Evolutionary conservation across 108 stramenopile genomes (phyloP).

Genomic region (Cyclotella choctawhatcheeana): DNA sequence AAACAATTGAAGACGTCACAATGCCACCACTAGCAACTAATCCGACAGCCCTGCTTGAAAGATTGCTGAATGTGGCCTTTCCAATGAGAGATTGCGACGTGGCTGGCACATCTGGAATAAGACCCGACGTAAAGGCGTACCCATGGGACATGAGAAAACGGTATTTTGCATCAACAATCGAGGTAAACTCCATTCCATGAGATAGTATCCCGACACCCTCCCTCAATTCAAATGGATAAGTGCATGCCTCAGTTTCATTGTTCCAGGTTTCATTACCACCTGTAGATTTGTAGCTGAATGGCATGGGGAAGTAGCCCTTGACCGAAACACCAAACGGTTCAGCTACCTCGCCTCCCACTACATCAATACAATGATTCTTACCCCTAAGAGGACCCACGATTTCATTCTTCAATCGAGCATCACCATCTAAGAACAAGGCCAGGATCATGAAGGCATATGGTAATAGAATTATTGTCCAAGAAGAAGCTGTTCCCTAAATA

Average conservation of each 20-base stretch:
- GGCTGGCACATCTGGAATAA: slow-evolving; percentile 59
- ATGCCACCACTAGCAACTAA: slow-evolving; percentile 61
- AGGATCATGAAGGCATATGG: slow-evolving; percentile 71
- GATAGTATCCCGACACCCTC: slow-evolving; percentile 49
- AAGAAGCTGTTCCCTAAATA: slow-evolving; percentile 76
- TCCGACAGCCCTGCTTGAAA: slow-evolving; percentile 59
- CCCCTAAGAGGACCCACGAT: slow-evolving; percentile 51
- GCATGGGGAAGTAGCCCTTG: slow-evolving; percentile 49
- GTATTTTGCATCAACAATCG: slow-evolving; percentile 45
- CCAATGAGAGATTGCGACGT: slow-evolving; percentile 61
- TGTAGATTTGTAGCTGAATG: slow-evolving; percentile 24
- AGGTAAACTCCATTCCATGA: slow-evolving; percentile 23
- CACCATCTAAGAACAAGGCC: slow-evolving; percentile 57
- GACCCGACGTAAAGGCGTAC: slow-evolving; percentile 64
- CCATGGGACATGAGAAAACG: slow-evolving; percentile 57
- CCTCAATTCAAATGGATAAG: slow-evolving; percentile 44
- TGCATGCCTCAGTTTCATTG: slow-evolving; percentile 33
- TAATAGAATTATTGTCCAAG: slow-evolving; percentile 72
- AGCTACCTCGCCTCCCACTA: slow-evolving; percentile 21
- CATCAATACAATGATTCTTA: slow-evolving; percentile 26
- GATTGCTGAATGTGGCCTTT: slow-evolving; percentile 38
- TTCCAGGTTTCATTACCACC: not conserved
- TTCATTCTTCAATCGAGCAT: slow-evolving; percentile 38
- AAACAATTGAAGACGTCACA: slow-evolving; percentile 50
- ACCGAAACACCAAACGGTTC: slow-evolving; percentile 33